These are phyloP conservation scores for cucumber (Cucumis sativus) DNA, from an alignment of 306 rosid species.

Conservation along the genomic window DNA sequence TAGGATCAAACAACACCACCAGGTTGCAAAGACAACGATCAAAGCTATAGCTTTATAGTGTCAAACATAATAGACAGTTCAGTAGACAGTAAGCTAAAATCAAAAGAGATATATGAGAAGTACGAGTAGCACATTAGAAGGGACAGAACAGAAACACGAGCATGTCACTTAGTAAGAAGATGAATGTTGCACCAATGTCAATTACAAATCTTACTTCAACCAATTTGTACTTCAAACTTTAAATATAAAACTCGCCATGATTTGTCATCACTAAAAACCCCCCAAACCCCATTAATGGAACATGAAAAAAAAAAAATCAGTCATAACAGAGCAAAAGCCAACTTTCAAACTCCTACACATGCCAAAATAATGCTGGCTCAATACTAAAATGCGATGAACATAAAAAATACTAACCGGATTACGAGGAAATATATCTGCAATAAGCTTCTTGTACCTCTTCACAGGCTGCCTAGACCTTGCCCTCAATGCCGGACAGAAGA, in stretches of 20 bases:
- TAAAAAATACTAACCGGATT: constrained; percentile 41
- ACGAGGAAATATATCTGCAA: constrained; percentile 85
- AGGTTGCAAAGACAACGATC: background rate
- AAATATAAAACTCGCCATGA: background rate
- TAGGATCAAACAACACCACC: background rate
- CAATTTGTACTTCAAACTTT: background rate
- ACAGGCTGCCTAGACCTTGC: constrained; percentile 96
- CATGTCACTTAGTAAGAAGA: background rate
- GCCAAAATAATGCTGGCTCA: background rate
- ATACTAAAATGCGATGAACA: background rate
- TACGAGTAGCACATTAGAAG: background rate
- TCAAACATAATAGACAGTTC: background rate
- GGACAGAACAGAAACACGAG: background rate
- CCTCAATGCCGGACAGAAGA: constrained; percentile 83
- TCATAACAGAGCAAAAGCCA: background rate
- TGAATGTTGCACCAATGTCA: background rate
- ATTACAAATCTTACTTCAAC: background rate
- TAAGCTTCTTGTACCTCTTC: constrained; percentile 98
- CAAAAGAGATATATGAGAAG: background rate
- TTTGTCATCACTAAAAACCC: background rate
- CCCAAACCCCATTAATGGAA: background rate
- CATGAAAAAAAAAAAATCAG: background rate
- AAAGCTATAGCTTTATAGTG: background rate
- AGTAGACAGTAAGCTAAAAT: background rate
- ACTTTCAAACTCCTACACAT: background rate